Base-by-base conservation (phyloP, 2,329 filamentous ascomycete species). In the Fusarium devonianum region DNA sequence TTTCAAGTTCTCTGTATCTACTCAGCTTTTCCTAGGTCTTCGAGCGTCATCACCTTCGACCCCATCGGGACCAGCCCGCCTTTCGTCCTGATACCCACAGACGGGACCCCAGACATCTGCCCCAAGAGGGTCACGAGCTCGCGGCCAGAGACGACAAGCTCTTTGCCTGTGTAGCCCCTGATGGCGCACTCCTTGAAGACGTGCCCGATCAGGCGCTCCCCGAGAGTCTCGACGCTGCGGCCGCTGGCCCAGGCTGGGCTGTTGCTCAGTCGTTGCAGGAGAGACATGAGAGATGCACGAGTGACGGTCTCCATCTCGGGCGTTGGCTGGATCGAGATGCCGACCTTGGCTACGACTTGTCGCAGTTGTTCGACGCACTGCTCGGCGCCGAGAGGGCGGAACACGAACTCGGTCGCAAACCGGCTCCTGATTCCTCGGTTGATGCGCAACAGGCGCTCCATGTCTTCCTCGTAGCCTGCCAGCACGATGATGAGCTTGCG, bases 381-480 rank as follows among this genome's bases (percentile, higher is more conserved):
- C 2, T 69, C 58, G 0, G 78, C 70, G 1, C 65, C 64, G 18
- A 85, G 63, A 8, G 73, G 62, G 1, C 71, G 67, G 68, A 89
- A 89, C n/a, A 76, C 66, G 6, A 89, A 66, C 2, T 78, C 74
- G 23, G 85, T 84, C 0, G 83, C 80, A 58, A 89, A 89, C 1
- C 86, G 79, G 45, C 81, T 85, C 0, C 79, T 80, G 10, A 89
- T 71, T 1, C 86, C 86, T 0, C 80, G 76, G 58, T 89, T 89
- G 34, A 77, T 74, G 0, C 73, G 70, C 73, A 89, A 78, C 3
- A 90, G 75, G 0, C 75, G 71, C 61, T 89, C 82, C 60, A 89
- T 88, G 35, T 88, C 82, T 0, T 76, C 68, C 22, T 86, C 81
- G 58, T 89, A 89, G 0, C 87, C 87, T 1, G 86, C 87, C 3